phyloP scores from a whole-genome alignment of 805 yeast species.

The Candida nemodendra region DNA sequence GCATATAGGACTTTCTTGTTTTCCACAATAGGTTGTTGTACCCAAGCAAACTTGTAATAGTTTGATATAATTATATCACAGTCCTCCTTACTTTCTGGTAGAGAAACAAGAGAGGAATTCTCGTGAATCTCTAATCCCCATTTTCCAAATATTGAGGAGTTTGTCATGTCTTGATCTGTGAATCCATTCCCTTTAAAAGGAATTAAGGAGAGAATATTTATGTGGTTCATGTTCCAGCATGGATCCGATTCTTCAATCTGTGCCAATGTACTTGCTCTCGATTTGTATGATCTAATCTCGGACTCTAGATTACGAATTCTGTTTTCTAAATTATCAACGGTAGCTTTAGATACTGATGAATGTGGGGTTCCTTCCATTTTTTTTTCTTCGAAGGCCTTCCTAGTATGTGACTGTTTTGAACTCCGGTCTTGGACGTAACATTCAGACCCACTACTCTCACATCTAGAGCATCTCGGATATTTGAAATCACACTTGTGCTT shows the following conservation, averaged over 20 bases:
- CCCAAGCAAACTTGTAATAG: conserved; percentile 21
- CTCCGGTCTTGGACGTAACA: conserved; percentile 20
- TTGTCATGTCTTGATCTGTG: conserved; percentile 13
- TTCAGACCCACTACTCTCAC: conserved; percentile 13
- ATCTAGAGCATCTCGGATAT: conserved; percentile 24
- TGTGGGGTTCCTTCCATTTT: too few species aligned
- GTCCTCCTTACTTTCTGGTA: conserved; percentile 7
- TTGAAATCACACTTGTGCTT: conserved; percentile 25
- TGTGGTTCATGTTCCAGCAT: conserved; percentile 10
- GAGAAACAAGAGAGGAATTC: background rate
- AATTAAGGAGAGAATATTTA: conserved; percentile 15
- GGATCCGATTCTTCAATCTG: too few species aligned
- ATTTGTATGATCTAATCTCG: too few species aligned
- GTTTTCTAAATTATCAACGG: too few species aligned
- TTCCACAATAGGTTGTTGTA: conserved; percentile 20
- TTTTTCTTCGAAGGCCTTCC: too few species aligned
- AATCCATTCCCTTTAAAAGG: conserved; percentile 13
- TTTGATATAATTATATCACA: conserved; percentile 10
- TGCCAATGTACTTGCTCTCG: too few species aligned
- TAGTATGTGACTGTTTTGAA: conserved; percentile 9
- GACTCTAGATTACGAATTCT: too few species aligned
- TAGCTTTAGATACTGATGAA: too few species aligned
- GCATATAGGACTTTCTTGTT: conserved; percentile 4
- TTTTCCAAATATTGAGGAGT: conserved; percentile 16
- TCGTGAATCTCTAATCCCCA: conserved; percentile 3